Conservation (phyloP, 179 eudicot species). For the Spinacia oleracea region DNA sequence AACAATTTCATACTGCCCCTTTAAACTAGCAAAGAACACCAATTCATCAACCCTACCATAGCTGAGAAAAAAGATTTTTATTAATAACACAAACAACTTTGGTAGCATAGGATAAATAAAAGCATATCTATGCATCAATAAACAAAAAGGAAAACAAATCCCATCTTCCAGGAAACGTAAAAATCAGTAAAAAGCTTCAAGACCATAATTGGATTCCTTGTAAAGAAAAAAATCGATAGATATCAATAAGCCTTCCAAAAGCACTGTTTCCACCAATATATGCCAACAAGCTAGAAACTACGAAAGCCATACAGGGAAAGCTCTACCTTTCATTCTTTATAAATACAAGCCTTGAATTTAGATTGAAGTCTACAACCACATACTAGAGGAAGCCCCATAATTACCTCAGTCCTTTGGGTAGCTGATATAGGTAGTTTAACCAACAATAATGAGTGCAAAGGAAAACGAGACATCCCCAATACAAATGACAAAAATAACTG, state of each 20-base stretch:
- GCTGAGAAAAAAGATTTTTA: constrained; percentile 48
- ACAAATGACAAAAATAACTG: no score
- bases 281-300: background rate
- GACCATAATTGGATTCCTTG: background rate
- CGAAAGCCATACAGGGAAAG: no score
- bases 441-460: background rate
- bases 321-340: background rate
- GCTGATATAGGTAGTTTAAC: background rate
- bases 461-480: no score
- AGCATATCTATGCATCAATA: background rate
- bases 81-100: constrained; percentile 16
- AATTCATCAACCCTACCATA: constrained; percentile 93
- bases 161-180: constrained; percentile 3
- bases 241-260: background rate
- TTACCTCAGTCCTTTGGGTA: background rate
- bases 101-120: background rate
- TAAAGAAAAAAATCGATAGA: background rate
- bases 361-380: background rate
- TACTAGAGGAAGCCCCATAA: background rate
- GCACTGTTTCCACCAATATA: background rate
- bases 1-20: constrained; percentile 89
- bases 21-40: constrained; percentile 90
- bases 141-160: background rate
- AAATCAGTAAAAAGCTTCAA: no score
- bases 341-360: background rate